Conservation (phyloP, 1,139 yeast species). For the Kurtzmaniella quercitrusa region DNA sequence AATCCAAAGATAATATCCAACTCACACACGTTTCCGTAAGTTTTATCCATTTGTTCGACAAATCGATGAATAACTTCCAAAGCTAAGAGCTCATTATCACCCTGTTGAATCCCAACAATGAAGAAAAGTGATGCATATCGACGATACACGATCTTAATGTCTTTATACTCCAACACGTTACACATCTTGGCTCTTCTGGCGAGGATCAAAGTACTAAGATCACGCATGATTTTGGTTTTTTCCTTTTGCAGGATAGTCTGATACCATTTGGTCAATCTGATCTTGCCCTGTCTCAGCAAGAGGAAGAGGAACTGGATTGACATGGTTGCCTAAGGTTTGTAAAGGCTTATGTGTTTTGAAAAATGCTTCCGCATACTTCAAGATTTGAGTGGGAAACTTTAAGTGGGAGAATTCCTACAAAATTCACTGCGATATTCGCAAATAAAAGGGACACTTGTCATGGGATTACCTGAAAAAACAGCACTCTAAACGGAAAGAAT, state of each 20-base stretch:
- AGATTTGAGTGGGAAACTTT: no score
- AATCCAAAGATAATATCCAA: slow-evolving; percentile 92
- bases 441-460: no score
- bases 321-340: slow-evolving; percentile 32
- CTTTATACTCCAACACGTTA: slow-evolving; percentile 87
- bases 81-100: slow-evolving; percentile 83
- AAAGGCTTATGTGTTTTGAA: neutral
- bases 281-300: slow-evolving; percentile 92
- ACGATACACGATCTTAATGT: slow-evolving; percentile 82
- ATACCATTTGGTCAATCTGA: slow-evolving; percentile 92
- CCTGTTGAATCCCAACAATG: slow-evolving; percentile 77
- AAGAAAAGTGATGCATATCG: slow-evolving; percentile 92
- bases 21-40: slow-evolving; percentile 96
- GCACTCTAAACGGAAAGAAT: no score
- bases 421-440: no score
- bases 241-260: slow-evolving; percentile 76
- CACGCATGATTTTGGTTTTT: slow-evolving; percentile 77
- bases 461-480: no score
- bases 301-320: slow-evolving; percentile 74
- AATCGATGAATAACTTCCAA: slow-evolving; percentile 87
- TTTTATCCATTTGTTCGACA: slow-evolving; percentile 95
- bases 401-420: no score
- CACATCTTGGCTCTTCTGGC: slow-evolving; percentile 93
- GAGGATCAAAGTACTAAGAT: slow-evolving; percentile 79
- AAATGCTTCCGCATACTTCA: neutral